Conservation (phyloP, 805 yeast species). For the Danielia reshetovae region DNA sequence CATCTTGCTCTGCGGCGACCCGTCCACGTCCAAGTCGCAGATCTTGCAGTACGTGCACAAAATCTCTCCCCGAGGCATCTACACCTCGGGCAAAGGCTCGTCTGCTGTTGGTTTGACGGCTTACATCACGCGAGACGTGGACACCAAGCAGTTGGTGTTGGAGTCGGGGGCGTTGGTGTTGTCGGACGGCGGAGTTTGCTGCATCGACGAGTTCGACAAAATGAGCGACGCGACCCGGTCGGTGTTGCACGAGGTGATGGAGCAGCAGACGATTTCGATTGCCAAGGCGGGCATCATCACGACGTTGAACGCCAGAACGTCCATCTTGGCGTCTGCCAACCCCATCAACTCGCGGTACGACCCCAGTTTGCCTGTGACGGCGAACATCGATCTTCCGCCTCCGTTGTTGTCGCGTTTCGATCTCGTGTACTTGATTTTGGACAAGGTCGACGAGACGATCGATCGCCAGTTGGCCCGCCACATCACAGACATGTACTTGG, state of each 20-base stretch:
- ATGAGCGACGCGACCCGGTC: constrained; percentile 94
- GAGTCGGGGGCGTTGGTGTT: constrained; percentile 96
- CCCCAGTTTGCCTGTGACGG: constrained; percentile 91
- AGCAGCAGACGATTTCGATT: constrained; percentile 95
- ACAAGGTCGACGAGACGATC: constrained; percentile 80
- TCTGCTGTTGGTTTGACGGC: constrained; percentile 99
- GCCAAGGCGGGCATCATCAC: constrained; percentile 99
- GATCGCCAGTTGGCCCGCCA: constrained; percentile 89
- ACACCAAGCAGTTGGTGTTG: constrained; percentile 86
- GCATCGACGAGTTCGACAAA: constrained; percentile 98
- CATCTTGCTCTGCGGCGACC: constrained; percentile 92
- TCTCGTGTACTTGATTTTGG: constrained; percentile 85
- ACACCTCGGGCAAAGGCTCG: constrained; percentile 97
- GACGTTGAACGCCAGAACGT: constrained; percentile 92
- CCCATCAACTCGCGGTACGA: constrained; percentile 95
- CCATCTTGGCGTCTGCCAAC: constrained; percentile 93
- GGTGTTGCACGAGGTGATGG: constrained; percentile 98
- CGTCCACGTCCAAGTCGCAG: constrained; percentile 96
- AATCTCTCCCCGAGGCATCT: constrained; percentile 96
- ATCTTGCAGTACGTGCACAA: constrained; percentile 91
- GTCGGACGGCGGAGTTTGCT: constrained; percentile 97
- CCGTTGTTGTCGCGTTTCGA: constrained; percentile 94
- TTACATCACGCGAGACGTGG: constrained; percentile 89
- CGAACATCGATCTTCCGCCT: constrained; percentile 95
- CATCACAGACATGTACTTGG: constrained; percentile 86